Evolutionary conservation across 768 basidiomycete genomes (phyloP).

Genomic region (Serpula lacrymans): DNA sequence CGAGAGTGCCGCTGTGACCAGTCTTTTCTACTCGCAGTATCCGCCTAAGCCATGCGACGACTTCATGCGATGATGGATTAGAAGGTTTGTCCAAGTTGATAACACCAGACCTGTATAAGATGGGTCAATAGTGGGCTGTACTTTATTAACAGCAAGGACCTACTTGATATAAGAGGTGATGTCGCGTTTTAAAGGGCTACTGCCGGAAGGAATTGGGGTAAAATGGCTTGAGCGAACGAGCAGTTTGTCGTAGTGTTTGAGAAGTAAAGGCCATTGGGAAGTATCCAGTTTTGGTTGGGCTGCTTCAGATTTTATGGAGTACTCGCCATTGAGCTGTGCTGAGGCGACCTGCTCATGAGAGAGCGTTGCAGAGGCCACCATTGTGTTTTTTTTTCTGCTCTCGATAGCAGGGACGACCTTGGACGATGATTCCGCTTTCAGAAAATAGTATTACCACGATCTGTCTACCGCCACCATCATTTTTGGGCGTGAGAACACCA

Average conservation of each 20-base stretch:
- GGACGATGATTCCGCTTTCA: conserved; percentile 5
- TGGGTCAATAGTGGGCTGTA: background rate
- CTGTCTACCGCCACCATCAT: conserved; percentile 12
- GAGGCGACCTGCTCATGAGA: conserved; percentile 68
- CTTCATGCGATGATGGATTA: conserved; percentile 98
- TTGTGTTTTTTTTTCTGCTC: conserved; percentile 25
- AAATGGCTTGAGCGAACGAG: conserved; percentile 95
- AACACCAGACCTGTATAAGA: conserved; percentile 77
- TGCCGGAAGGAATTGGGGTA: conserved; percentile 94
- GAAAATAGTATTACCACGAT: conserved; percentile 12
- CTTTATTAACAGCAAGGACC: too few species aligned
- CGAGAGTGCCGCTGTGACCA: conserved; percentile 96
- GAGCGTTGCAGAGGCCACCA: conserved; percentile 46
- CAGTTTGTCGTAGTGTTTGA: conserved; percentile 99
- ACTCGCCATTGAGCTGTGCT: conserved; percentile 74
- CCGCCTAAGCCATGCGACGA: conserved; percentile 97
- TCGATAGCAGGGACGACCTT: too few species aligned
- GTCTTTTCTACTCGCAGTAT: conserved; percentile 97
- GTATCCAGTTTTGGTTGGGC: conserved; percentile 81
- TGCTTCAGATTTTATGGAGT: conserved; percentile 76
- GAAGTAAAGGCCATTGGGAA: conserved; percentile 93
- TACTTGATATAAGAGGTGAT: conserved; percentile 89
- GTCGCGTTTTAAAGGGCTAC: conserved; percentile 93
- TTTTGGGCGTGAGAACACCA: conserved; percentile 12
- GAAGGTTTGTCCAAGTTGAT: conserved; percentile 99